Percentiles rank a stretch among this genome's conserved stretches.
These are phyloP conservation scores for Pichia occidentalis DNA, from an alignment of 805 yeast genomes.

Conservation along the genomic window DNA sequence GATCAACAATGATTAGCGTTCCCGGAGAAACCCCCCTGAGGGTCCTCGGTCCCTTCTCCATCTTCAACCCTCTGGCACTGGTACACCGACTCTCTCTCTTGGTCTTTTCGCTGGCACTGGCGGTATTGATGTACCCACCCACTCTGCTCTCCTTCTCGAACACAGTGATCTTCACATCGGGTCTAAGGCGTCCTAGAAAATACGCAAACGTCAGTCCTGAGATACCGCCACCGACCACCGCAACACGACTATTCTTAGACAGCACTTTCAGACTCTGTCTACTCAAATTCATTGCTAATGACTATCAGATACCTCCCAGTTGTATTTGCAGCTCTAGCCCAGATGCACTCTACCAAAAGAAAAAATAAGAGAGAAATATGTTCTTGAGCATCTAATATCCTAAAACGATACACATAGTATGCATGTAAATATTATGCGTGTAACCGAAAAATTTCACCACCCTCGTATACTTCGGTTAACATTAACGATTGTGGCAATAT, in stretches of 20 bases:
- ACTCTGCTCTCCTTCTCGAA: conserved; percentile 48
- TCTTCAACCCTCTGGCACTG: conserved; percentile 5
- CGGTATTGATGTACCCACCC: conserved; percentile 75
- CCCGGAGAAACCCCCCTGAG: conserved; percentile 80
- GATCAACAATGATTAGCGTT: conserved; percentile 58
- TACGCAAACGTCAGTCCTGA: conserved; percentile 76
- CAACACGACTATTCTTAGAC: conserved; percentile 38
- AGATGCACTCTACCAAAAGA: neutral
- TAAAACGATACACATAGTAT: neutral
- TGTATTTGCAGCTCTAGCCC: no score
- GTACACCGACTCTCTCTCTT: conserved; percentile 22
- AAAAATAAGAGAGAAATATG: neutral
- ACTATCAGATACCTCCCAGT: no score
- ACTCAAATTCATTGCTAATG: neutral
- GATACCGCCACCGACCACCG: conserved; percentile 82
- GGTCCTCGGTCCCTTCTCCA: conserved; percentile 92
- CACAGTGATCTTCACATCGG: conserved; percentile 61
- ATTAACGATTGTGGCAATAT: no score
- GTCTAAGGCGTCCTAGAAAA: conserved; percentile 63
- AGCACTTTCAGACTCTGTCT: conserved; percentile 3
- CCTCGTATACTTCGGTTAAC: no score
- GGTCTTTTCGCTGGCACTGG: conserved; percentile 26
- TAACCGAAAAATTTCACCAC: neutral
- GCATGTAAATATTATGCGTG: neutral
- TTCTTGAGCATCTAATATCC: neutral